Base-by-base conservation (phyloP, 352 stramenopile species). In the Elongisporangium prolatum region DNA sequence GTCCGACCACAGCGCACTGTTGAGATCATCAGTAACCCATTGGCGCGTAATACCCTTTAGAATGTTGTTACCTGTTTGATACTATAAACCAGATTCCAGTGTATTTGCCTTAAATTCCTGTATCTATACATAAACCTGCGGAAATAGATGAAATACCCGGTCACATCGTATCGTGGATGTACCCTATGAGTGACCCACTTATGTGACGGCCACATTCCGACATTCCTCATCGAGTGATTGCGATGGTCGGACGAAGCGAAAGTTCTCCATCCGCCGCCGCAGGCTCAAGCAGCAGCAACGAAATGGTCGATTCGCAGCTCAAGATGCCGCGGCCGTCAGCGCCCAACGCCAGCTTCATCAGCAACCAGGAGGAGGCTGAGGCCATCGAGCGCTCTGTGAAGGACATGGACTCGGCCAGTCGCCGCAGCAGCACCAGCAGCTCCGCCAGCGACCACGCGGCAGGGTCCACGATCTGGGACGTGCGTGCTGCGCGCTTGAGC, bases 401-500 rank as follows among this genome's bases (percentile, higher is more conserved):
- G 34, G 34, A 44, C 34, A 17, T 44, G 34, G 34, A 44, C 34
- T 44, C 34, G 34, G 34, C 34, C 34, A 44, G 34, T 44, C 34
- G 34, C 21, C 48, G 48, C 1, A 52, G 48, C 48, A 52, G 34
- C 34, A 44, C 34, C 9, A 44, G 34, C 10, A 21, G 50, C 24
- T 54, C 50, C 17, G 28, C 14, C 21, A 48, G 17, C 21, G 49
- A 21, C 28, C 47, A n/a, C 22, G 51, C 60, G 2, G 69, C 76
- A 3, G 72, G 83, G 2, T 74, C 86, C 17, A 68, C 63, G 3
- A 88, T 88, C 77, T 90, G 77, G 77, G 77, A 86, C 50, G 80
- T 77, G 14, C 79, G 82, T 20, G 76, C 70, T 16, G 65, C 63
- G 1, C 68, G 80, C 2, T 66, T 84, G 56, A 71, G 79, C 21